These are phyloP conservation scores for Magnaporthiopsis poae DNA, from an alignment of 2,329 filamentous ascomycete species.

Conservation along the genomic window DNA sequence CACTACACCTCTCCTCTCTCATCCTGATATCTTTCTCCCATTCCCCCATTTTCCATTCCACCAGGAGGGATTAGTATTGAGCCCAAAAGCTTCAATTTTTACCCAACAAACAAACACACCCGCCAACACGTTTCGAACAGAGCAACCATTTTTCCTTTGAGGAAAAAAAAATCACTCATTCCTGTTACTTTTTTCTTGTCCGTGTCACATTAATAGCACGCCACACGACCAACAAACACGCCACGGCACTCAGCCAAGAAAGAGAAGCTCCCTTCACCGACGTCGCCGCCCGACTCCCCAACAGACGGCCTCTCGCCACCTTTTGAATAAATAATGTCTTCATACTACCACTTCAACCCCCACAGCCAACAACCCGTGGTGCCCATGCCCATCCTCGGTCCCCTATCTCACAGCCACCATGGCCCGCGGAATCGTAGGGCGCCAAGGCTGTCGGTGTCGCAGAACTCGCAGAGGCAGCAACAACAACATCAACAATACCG, in stretches of 20 bases:
- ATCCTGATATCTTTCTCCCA: not conserved
- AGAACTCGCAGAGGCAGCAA: constrained; percentile 70
- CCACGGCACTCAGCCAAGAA: not conserved
- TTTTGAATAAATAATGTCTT: constrained; percentile 38
- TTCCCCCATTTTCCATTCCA: not conserved
- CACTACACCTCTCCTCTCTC: not conserved
- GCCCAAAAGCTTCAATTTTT: not conserved
- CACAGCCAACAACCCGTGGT: constrained; percentile 50
- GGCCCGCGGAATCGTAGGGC: constrained; percentile 76
- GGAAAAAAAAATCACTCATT: too few species aligned
- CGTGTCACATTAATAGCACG: not conserved
- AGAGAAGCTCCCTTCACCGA: too few species aligned
- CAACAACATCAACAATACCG: too few species aligned
- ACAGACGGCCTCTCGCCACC: constrained; percentile 4
- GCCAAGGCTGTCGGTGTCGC: constrained; percentile 67
- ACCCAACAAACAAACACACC: not conserved
- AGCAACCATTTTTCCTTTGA: not conserved
- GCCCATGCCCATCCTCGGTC: constrained; percentile 40
- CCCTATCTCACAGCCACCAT: constrained; percentile 65
- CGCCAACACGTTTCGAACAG: not conserved
- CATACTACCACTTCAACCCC: constrained; percentile 53
- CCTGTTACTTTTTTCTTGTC: not conserved
- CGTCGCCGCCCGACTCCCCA: not conserved
- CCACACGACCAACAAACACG: too few species aligned
- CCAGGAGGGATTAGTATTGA: not conserved